A percentile compares a stretch with the other conserved stretches of the same genome.
These are phyloP conservation scores for Elaeagnus macrophylla DNA, from an alignment of 306 rosid genomes.

Conservation along the genomic window DNA sequence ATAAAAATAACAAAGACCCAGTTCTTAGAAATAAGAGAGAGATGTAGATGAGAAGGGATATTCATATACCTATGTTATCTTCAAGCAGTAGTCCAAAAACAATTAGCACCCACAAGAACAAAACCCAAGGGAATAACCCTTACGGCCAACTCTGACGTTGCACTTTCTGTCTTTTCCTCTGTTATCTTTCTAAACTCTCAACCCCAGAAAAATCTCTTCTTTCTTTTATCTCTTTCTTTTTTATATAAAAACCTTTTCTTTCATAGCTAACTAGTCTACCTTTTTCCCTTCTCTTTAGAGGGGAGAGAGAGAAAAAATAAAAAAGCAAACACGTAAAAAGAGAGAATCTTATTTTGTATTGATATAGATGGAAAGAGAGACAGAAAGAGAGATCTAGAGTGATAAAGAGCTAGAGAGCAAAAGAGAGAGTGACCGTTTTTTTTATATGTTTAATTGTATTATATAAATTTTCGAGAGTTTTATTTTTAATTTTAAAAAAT, in stretches of 20 bases:
- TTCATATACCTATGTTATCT: conserved; percentile 27
- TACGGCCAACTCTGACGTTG: conserved; percentile 77
- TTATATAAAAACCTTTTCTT: conserved; percentile 30
- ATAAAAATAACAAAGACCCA: conserved; percentile 18
- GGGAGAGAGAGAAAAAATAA: background rate
- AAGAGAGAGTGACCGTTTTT: too few relatives aligned
- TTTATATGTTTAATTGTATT: too few relatives aligned
- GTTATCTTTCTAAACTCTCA: conserved; percentile 40
- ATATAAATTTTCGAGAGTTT: too few relatives aligned
- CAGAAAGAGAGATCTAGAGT: conserved; percentile 15
- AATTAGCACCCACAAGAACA: conserved; percentile 33
- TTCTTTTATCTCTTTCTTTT: conserved; percentile 17
- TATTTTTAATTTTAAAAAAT: too few relatives aligned
- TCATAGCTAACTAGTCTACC: conserved; percentile 14
- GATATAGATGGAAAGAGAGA: conserved; percentile 17
- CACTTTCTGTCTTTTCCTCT: conserved; percentile 93
- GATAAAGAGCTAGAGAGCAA: background rate
- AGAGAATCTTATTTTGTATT: conserved; percentile 43
- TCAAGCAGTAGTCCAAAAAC: conserved; percentile 33
- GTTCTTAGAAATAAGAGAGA: conserved; percentile 27
- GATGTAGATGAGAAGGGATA: conserved; percentile 35
- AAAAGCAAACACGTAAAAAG: conserved; percentile 39
- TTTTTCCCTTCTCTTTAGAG: background rate
- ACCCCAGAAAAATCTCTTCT: conserved; percentile 18
- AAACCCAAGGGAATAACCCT: conserved; percentile 44